Evolutionary conservation across 495 filamentous ascomycete species (phyloP), one percentile per base, ranked within the genome.

Genomic region (Corynascus novoguineensis): DNA sequence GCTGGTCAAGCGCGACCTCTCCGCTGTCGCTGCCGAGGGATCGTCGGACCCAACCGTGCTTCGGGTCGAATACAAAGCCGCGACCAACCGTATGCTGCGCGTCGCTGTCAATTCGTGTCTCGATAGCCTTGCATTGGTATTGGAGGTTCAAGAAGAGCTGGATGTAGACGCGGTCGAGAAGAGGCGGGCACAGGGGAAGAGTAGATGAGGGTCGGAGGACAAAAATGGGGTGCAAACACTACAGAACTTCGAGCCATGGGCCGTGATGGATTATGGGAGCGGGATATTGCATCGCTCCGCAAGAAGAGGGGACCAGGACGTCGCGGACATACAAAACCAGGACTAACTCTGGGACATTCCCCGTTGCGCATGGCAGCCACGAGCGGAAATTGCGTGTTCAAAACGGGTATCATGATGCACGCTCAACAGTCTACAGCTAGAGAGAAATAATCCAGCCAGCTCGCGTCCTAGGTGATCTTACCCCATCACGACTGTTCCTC

Each of bases 71-170:
- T 98, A 97, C 75, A 82, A 79, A 46, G 93, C 93, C 0, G 91
- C 90, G 0, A 97, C 93, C 15, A 93, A 95, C 60, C 85, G 93
- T 55, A 97, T 97, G 95, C 79, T 98, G 60, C 85, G 93, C 15
- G 93, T 98, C 10, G 90, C 93, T 14, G 92, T 96, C 60, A 98
- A 98, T 73, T 90, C 92, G n/a, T 96, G 96, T 66, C 90, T 97
- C 78, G 93, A 97, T 59, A 95, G 88, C 60, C 63, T 97, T 27
- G 82, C 84, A 10, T 82, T 95, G 34, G 83, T 97, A 0, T 68
- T 97, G 42, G 86, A 86, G 31, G 86, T 93, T 0, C 95, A 95
- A 85, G 81, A 86, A 64, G 88, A 96, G 70, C 68, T 97, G 57
- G 93, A 97, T 73, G 80, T 87, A 17, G 93, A 97, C 76, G 86